These are phyloP conservation scores for Penicillium fimorum DNA, from an alignment of 495 filamentous ascomycete species.

Conservation along the genomic window DNA sequence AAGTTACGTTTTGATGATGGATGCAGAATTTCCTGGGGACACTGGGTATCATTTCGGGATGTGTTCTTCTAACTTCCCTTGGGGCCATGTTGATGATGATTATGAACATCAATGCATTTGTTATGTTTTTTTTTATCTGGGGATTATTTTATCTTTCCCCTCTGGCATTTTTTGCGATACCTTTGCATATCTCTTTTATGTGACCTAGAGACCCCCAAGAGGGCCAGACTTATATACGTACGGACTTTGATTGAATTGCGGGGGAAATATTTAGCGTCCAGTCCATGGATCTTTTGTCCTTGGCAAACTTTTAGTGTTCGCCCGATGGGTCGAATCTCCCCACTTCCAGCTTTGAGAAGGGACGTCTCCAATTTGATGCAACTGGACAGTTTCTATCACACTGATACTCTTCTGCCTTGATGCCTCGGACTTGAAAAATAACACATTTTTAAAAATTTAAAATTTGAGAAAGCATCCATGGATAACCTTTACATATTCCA, in stretches of 20 bases:
- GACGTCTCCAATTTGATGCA: neutral
- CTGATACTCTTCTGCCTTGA: neutral
- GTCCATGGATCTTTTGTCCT: neutral
- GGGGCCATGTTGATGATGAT: constrained; percentile 4
- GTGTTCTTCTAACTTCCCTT: neutral
- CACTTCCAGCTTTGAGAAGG: neutral
- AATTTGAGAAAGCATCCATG: neutral
- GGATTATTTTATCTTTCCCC: neutral
- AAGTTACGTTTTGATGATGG: constrained; percentile 26
- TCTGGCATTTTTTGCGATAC: constrained; percentile 6
- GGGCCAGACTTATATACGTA: neutral
- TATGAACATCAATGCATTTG: constrained; percentile 7
- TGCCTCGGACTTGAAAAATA: neutral
- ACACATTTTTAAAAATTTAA: neutral
- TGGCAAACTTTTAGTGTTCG: neutral
- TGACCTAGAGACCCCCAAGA: constrained; percentile 2
- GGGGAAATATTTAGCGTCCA: neutral
- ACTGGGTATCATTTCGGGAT: constrained; percentile 16
- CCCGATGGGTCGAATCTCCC: neutral
- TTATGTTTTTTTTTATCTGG: neutral
- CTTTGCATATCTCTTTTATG: constrained; percentile 8
- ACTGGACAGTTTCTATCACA: neutral
- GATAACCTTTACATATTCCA: neutral
- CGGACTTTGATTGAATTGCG: constrained; percentile 4
- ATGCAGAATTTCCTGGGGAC: constrained; percentile 6